These are phyloP conservation scores for Falciphora oryzae DNA, from an alignment of 2,329 filamentous ascomycete species.

Conservation along the genomic window DNA sequence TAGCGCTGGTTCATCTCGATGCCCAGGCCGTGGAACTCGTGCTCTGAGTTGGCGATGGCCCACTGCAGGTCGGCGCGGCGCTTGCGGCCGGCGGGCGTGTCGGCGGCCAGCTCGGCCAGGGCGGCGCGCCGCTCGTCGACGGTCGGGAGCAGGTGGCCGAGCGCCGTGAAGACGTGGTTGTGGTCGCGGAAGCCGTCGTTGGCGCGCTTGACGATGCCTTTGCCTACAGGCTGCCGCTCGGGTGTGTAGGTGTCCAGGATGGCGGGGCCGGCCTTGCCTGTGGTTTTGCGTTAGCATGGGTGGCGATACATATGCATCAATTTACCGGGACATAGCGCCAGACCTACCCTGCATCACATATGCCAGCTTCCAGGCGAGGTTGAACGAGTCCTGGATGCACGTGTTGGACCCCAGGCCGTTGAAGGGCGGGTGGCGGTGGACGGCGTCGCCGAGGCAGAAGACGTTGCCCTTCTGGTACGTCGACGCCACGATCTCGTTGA, in stretches of 20 bases:
- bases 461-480: conserved; percentile 34
- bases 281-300: conserved; percentile 12
- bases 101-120: conserved; percentile 35
- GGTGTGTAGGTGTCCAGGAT: conserved; percentile 37
- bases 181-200: conserved; percentile 54
- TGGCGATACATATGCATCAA: too few relatives aligned
- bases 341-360: conserved; percentile 30
- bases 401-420: conserved; percentile 55
- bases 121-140: conserved; percentile 31
- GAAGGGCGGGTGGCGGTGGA: conserved; percentile 51
- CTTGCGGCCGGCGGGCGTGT: conserved; percentile 29
- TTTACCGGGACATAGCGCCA: too few relatives aligned
- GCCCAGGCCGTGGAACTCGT: conserved; percentile 50
- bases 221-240: conserved; percentile 45
- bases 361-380: conserved; percentile 50
- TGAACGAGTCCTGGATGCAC: conserved; percentile 51
- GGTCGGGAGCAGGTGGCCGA: conserved; percentile 36
- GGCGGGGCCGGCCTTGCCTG: conserved; percentile 27
- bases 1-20: conserved; percentile 57
- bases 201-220: conserved; percentile 43
- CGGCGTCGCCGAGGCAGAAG: conserved; percentile 52
- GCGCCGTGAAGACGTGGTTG: conserved; percentile 34
- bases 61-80: conserved; percentile 33
- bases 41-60: conserved; percentile 35
- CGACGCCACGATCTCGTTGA: conserved; percentile 57